These are phyloP conservation scores for Ulvella scutata DNA, from an alignment of 139 green algal genomes.

Conservation along the genomic window DNA sequence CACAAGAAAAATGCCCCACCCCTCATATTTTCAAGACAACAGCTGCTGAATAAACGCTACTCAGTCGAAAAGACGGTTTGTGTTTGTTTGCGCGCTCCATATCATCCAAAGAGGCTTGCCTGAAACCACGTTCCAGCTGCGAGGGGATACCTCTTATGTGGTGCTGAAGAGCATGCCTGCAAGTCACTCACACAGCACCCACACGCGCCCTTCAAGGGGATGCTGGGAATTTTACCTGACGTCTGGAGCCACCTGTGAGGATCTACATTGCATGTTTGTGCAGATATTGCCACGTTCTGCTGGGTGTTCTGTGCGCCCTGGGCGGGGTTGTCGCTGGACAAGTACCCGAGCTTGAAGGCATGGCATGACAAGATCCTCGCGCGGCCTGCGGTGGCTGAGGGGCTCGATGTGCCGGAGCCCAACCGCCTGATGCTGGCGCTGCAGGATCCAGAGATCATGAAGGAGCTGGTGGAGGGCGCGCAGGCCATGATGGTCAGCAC, in stretches of 20 bases:
- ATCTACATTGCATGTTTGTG: background rate
- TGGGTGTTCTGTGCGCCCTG: slow-evolving; percentile 1
- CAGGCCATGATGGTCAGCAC: background rate
- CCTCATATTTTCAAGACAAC: background rate
- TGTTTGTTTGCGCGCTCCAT: background rate
- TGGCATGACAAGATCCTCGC: background rate
- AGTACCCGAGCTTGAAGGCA: slow-evolving; percentile 15
- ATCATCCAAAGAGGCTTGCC: background rate
- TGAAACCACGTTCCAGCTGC: background rate
- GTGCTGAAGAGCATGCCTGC: background rate
- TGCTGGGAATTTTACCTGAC: background rate
- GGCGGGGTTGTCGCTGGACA: slow-evolving; percentile 2
- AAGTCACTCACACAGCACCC: background rate
- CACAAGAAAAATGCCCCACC: background rate
- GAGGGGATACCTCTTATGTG: background rate
- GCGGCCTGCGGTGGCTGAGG: background rate
- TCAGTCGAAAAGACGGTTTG: background rate
- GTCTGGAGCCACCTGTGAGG: background rate
- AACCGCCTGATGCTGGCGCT: background rate
- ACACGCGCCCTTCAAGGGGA: background rate
- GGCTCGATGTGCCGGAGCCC: background rate
- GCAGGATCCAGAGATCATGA: background rate
- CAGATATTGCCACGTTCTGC: slow-evolving; percentile 13
- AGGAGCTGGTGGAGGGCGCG: background rate
- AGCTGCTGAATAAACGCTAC: background rate